phyloP scores from a whole-genome alignment of 208 protist genomes.

The Acanthamoeba rhysodes region DNA sequence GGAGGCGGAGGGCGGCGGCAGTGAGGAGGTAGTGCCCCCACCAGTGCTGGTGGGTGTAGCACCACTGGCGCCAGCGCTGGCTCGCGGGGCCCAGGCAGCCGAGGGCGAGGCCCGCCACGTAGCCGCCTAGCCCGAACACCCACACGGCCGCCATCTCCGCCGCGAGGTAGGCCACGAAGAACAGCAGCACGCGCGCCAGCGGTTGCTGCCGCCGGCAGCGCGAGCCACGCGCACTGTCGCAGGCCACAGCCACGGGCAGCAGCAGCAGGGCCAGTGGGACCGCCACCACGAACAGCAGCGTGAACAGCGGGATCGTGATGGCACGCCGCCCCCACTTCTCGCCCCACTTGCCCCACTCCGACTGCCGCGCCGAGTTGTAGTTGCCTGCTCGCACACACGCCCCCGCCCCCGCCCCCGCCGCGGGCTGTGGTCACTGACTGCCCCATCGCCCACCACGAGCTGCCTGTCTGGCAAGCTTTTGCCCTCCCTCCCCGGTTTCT shows the following conservation, averaged over 20 bases:
- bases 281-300: slow-evolving; percentile 22
- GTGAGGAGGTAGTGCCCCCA: slow-evolving; percentile 16
- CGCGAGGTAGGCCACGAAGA: slow-evolving; percentile 35
- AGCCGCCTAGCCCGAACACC: slow-evolving; percentile 44
- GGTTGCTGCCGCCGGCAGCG: slow-evolving; percentile 3
- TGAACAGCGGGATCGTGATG: slow-evolving; percentile 15
- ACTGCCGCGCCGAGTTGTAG: not conserved
- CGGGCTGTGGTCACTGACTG: no score
- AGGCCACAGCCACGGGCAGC: not conserved
- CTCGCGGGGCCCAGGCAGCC: slow-evolving; percentile 19
- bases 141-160: slow-evolving; percentile 33
- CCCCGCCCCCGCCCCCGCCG: no score
- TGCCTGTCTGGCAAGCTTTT: no score
- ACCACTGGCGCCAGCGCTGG: not conserved
- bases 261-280: not conserved
- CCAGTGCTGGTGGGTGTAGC: slow-evolving; percentile 27
- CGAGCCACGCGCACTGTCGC: not conserved
- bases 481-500: no score
- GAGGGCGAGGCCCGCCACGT: not conserved
- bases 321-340: slow-evolving; percentile 24
- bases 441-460: no score
- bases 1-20: not conserved
- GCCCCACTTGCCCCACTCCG: not conserved
- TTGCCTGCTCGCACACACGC: not conserved
- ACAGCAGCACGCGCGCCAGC: slow-evolving; percentile 10